Conservation (phyloP, 768 basidiomycete species). For the Tylopilus sp. region DNA sequence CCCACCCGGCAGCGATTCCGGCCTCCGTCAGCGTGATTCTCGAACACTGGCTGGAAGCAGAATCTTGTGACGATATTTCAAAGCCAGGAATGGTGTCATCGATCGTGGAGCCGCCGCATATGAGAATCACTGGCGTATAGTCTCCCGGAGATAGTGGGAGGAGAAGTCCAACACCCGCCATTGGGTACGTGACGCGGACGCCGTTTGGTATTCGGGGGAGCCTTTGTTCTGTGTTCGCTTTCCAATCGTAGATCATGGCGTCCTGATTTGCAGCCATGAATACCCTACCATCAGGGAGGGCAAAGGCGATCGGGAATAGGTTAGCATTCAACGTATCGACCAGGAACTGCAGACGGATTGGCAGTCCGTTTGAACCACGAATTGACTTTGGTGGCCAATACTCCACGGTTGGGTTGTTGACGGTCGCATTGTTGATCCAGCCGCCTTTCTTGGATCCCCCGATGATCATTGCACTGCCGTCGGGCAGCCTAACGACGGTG, state of each 20-base stretch:
- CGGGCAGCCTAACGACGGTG: conserved; percentile 62
- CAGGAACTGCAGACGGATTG: conserved; percentile 61
- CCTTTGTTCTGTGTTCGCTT: conserved; percentile 52
- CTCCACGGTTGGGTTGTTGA: conserved; percentile 79
- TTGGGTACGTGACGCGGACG: conserved; percentile 79
- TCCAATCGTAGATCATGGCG: conserved; percentile 80
- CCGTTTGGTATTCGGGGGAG: conserved; percentile 73
- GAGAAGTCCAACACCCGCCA: conserved; percentile 72
- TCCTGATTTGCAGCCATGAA: conserved; percentile 79
- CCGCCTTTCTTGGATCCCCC: conserved; percentile 81
- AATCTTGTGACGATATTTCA: conserved; percentile 67
- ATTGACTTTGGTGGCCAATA: conserved; percentile 81
- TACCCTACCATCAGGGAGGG: conserved; percentile 63
- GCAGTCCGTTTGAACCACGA: conserved; percentile 62
- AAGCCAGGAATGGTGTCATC: conserved; percentile 58
- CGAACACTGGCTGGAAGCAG: conserved; percentile 71
- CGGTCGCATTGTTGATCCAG: conserved; percentile 81
- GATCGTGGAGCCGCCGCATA: conserved; percentile 74
- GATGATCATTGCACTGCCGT: conserved; percentile 82
- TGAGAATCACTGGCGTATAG: conserved; percentile 65
- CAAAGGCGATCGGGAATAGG: conserved; percentile 74
- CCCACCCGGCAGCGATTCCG: conserved; percentile 69
- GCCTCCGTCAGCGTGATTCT: conserved; percentile 61
- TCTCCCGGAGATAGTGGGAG: conserved; percentile 65
- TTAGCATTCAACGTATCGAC: conserved; percentile 76